phyloP scores from a whole-genome alignment of 2,329 filamentous ascomycete species.

The Bipolaris oryzae region DNA sequence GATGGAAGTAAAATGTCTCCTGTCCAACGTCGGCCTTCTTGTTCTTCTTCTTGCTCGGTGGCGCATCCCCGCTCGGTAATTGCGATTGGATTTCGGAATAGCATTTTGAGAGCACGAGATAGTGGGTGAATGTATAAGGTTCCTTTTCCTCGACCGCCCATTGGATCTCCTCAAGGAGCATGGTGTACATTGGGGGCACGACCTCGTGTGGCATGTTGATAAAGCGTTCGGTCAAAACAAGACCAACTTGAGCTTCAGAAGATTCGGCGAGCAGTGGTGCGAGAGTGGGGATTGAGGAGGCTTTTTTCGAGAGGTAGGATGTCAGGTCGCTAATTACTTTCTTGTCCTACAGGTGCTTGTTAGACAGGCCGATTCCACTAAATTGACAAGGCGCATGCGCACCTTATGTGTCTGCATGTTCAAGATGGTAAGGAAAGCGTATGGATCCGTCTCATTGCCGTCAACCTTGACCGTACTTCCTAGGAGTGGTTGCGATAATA shows the following conservation, averaged over 20 bases:
- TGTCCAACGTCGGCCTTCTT: conserved; percentile 38
- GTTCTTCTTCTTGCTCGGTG: conserved; percentile 53
- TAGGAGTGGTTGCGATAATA: conserved; percentile 83
- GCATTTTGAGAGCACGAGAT: conserved; percentile 88
- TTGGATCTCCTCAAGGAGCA: conserved; percentile 89
- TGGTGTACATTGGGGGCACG: conserved; percentile 89
- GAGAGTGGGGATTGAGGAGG: conserved; percentile 60
- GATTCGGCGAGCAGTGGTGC: conserved; percentile 45
- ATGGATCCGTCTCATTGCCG: conserved; percentile 88
- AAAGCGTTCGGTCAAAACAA: conserved; percentile 89
- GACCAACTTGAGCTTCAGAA: conserved; percentile 66
- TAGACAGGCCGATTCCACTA: neutral
- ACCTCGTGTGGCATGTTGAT: conserved; percentile 98
- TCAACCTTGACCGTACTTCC: conserved; percentile 98
- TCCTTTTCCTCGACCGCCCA: conserved; percentile 89
- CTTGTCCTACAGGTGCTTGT: conserved; percentile 60
- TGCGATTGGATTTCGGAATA: conserved; percentile 87
- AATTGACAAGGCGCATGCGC: conserved; percentile 4
- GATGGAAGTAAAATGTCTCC: conserved; percentile 87
- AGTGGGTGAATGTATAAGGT: conserved; percentile 91
- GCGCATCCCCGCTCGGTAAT: conserved; percentile 61
- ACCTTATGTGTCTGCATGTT: conserved; percentile 78
- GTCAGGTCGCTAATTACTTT: conserved; percentile 73
- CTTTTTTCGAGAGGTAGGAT: conserved; percentile 67
- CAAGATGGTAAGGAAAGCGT: conserved; percentile 87